Percentiles rank a stretch among this genome's conserved stretches.
Conservation (phyloP, 2,329 filamentous ascomycete species). For the Cercospora berteroae region DNA sequence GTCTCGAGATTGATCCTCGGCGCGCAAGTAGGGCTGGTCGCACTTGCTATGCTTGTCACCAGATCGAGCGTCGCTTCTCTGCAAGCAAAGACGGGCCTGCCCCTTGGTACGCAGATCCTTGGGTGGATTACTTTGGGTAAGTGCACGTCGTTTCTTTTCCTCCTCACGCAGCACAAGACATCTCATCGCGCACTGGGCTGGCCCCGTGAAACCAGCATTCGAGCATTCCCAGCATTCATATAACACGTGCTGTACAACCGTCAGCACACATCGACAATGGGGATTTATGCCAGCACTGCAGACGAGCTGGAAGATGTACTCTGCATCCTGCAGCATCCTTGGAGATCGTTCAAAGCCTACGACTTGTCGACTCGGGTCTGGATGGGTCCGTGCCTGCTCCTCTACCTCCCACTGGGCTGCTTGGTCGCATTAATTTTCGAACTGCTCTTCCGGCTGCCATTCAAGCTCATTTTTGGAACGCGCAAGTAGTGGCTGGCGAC, state of each 20-base stretch:
- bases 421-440: slow-evolving; percentile 15
- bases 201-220: not conserved
- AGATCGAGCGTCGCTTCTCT: slow-evolving; percentile 80
- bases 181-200: not conserved
- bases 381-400: slow-evolving; percentile 17
- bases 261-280: slow-evolving; percentile 8
- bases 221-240: not conserved
- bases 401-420: slow-evolving; percentile 18
- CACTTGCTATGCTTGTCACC: slow-evolving; percentile 81
- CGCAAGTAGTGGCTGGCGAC: slow-evolving; percentile 5
- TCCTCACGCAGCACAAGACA: not conserved
- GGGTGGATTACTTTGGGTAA: slow-evolving; percentile 77
- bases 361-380: slow-evolving; percentile 9
- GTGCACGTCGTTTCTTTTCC: slow-evolving; percentile 10
- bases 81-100: slow-evolving; percentile 80
- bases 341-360: slow-evolving; percentile 12
- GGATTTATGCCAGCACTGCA: slow-evolving; percentile 13
- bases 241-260: not conserved
- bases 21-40: slow-evolving; percentile 72
- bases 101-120: slow-evolving; percentile 80
- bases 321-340: slow-evolving; percentile 20
- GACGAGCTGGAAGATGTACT: slow-evolving; percentile 19
- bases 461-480: slow-evolving; percentile 7
- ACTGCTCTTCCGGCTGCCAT: slow-evolving; percentile 20
- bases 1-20: slow-evolving; percentile 63